Base-by-base conservation (phyloP, 2,329 filamentous ascomycete genomes). In the Penicillium fuscoglaucum region DNA sequence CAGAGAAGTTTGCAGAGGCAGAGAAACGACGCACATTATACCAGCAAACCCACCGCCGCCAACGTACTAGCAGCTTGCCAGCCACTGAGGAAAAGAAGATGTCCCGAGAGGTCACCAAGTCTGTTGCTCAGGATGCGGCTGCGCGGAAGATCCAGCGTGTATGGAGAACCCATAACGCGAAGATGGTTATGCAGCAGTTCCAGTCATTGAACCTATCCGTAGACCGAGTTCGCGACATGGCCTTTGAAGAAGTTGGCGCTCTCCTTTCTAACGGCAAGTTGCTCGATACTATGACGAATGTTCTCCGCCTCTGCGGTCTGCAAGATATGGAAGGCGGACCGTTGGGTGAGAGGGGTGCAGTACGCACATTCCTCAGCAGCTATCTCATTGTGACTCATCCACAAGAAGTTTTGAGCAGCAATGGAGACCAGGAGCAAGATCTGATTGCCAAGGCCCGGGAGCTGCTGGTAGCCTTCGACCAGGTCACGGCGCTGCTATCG, bases 341-440 rank as follows among this genome's bases (percentile, higher is more conserved):
- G 35, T 70, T 80, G 61, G 75, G 78, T 7, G 76, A 81, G 56
- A 76, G 79, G 62, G 82, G 82, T 39, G 78, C 81, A n/a, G 79
- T 84, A 37, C 77, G 85, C 58, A 86, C 83, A 2, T 88, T 88
- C 64, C 77, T 88, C 43, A 87, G 84, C 69, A 82, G 84, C 33
- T 88, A 84, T 69, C 76, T 88, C 49, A 84, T 88, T 52, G 74
- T 85, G 19, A 83, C 83, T 3, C 85, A 88, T 70, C 85, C 86
- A 4, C 75, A 79, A 4, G 80, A 85, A 56, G 84, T 87, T 8
- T 72, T 88, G 52, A 86, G 82, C 64, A 82, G 82, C 53, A 82
- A 85, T 60, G 84, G 85, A 35, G 82, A 85, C 55, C 84, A 87
- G 64, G 86, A 88, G 69, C 76, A 82, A 64, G 84, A 88, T 65